Base-by-base conservation (phyloP, 2,329 filamentous ascomycete genomes). In the Ophiostoma montium region DNA sequence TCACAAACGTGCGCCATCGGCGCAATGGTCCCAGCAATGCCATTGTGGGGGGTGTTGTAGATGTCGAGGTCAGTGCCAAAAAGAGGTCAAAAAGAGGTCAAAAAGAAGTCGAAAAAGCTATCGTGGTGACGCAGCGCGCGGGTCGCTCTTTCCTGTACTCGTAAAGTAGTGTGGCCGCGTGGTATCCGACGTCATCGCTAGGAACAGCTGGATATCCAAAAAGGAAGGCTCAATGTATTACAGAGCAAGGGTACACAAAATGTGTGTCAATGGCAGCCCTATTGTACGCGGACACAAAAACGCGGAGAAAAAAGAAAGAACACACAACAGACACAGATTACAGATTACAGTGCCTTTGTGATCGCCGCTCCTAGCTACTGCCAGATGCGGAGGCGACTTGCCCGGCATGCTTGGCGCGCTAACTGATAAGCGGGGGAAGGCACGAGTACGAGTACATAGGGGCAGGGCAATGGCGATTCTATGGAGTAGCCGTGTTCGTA, bases 1-100 rank as follows among this genome's bases (percentile, higher is more conserved):
- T 21, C 21, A 57, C 38, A 31, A 55, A 48, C 2, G 50, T 19
- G 33, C 54, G 55, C 54, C 53, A 56, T 33, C 57, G 55, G 36
- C 54, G 54, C 36, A 55, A 32, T 11, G 52, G 47, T n/a, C 51
- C 52, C 23, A 54, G 33, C 52, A 54, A 52, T 30, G 41, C 30
- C 33, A 36, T 15, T 35, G 31, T 10, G 13, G 12, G 27, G 12
- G 27, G 3, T 15, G 3, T 39, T 35, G 35, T 21, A 5, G 41
- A 9, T 41, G 13, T 11, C 6, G 23, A 27, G 47, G 30, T 23
- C 16, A 35, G 7, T 10, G 41, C 19, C 32, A 15, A 33, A 4
- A 3, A 3, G 10, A 9, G 11, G 41, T 31, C 13, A 19, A 31
- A 4, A 7, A 21, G n/a, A 41, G 19, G 31, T n/a, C 7, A 35